phyloP scores from a whole-genome alignment of 1,284 basidiomycete genomes.

The Fomitopsis palustris region DNA sequence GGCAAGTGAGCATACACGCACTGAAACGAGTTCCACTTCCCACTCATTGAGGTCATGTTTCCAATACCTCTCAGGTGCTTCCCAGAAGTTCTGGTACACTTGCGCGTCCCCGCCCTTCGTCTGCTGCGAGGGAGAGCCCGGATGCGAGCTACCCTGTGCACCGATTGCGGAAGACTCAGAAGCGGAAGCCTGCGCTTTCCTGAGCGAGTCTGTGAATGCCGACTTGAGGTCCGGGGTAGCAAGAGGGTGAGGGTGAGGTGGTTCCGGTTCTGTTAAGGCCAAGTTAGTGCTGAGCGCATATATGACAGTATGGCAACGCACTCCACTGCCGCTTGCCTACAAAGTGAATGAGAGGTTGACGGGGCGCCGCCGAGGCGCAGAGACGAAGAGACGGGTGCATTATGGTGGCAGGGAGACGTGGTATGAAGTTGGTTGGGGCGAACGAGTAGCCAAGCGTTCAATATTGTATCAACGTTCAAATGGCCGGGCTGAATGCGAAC shows the following conservation, averaged over 20 bases:
- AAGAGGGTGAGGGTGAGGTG: constrained; percentile 71
- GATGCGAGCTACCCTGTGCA: constrained; percentile 14
- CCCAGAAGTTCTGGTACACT: constrained; percentile 70
- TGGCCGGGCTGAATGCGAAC: too few relatives aligned
- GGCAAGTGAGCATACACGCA: constrained; percentile 35
- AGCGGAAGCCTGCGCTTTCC: constrained; percentile 39
- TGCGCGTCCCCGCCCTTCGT: constrained; percentile 21
- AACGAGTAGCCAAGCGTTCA: too few relatives aligned
- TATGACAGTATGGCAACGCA: constrained; percentile 28
- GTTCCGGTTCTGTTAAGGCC: constrained; percentile 44
- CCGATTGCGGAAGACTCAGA: constrained; percentile 5
- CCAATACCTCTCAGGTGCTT: constrained; percentile 74
- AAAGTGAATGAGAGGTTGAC: constrained; percentile 76
- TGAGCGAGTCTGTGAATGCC: constrained; percentile 56
- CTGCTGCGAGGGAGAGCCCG: constrained; percentile 17
- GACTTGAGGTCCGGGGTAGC: constrained; percentile 71
- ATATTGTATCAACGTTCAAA: too few relatives aligned
- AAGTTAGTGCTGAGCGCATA: constrained; percentile 8
- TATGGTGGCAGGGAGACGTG: constrained; percentile 11
- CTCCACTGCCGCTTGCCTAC: constrained; percentile 68
- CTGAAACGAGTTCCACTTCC: constrained; percentile 81
- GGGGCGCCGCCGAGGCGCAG: constrained; percentile 35
- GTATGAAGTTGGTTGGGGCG: not conserved
- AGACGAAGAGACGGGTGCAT: constrained; percentile 50
- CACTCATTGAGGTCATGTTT: constrained; percentile 54